phyloP scores from a whole-genome alignment of 208 protist species.

The Crithidia acanthocephali region DNA sequence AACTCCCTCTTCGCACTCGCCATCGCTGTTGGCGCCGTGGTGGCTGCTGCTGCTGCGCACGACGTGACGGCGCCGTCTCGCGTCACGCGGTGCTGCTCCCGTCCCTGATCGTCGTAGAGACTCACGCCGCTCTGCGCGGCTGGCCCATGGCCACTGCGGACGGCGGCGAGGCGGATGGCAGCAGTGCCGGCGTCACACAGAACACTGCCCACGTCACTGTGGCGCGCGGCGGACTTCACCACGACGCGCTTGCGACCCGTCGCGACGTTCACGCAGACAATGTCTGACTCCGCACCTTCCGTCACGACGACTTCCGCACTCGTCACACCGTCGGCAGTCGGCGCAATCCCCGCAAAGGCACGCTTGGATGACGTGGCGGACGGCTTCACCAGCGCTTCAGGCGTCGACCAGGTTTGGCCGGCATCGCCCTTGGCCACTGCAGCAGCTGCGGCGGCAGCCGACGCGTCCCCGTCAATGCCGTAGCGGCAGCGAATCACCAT shows the following conservation, averaged over 20 bases:
- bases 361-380: background rate
- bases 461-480: background rate
- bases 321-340: background rate
- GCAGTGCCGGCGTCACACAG: slow-evolving; percentile 22
- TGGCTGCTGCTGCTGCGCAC: background rate
- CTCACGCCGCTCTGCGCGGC: background rate
- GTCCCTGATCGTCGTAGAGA: slow-evolving; percentile 29
- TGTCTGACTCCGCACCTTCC: slow-evolving; percentile 13
- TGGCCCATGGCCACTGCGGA: background rate
- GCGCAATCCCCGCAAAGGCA: background rate
- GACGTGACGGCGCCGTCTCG: slow-evolving; percentile 14
- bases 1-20: background rate
- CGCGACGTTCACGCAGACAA: slow-evolving; percentile 21
- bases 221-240: slow-evolving; percentile 12
- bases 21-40: background rate
- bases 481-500: slow-evolving; percentile 12
- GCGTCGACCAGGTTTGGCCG: background rate
- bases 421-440: background rate
- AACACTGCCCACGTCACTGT: background rate
- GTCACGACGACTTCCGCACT: background rate
- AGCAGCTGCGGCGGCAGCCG: background rate
- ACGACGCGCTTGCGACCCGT: slow-evolving; percentile 18
- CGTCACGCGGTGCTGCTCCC: slow-evolving; percentile 22
- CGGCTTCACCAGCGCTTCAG: slow-evolving; percentile 7
- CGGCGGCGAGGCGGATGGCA: slow-evolving; percentile 24